Evolutionary conservation across 345 rosid species (phyloP).

Genomic region (Pseudoturritis turrita): DNA sequence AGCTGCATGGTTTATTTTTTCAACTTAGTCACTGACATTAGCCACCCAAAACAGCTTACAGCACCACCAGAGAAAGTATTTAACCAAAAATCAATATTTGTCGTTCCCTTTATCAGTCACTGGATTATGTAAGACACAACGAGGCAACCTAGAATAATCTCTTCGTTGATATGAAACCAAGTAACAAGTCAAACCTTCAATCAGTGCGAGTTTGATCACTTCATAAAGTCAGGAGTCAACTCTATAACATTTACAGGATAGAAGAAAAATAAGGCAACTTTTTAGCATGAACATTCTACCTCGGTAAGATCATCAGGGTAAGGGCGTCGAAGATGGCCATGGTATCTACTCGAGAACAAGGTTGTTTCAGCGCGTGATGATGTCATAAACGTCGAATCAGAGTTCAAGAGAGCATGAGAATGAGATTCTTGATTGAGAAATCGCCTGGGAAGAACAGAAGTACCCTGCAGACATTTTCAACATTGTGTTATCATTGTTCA

Average conservation of each 20-base stretch:
- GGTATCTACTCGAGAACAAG: constrained; percentile 45
- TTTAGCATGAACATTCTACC: constrained; percentile 35
- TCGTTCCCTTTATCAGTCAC: background rate
- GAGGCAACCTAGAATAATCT: background rate
- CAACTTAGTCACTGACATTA: constrained; percentile 5
- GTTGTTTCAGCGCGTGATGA: constrained; percentile 40
- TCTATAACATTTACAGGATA: background rate
- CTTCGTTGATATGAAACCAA: background rate
- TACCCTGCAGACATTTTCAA: constrained; percentile 44
- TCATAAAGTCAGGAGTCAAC: background rate
- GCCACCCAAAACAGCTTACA: background rate
- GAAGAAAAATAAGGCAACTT: background rate
- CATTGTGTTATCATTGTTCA: background rate
- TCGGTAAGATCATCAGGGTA: constrained; percentile 83
- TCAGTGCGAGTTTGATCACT: background rate
- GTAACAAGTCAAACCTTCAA: background rate
- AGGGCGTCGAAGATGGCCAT: constrained; percentile 58
- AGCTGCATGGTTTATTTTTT: constrained; percentile 7
- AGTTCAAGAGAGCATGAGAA: constrained; percentile 36
- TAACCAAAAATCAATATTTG: background rate
- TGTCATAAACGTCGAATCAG: constrained; percentile 36
- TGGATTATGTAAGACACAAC: background rate
- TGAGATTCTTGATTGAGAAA: constrained; percentile 44
- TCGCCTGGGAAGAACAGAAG: constrained; percentile 33
- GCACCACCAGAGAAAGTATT: background rate